These are phyloP conservation scores for Miscanthus sacchariflorus DNA, from an alignment of 202 grass and related monocot genomes.

Conservation along the genomic window DNA sequence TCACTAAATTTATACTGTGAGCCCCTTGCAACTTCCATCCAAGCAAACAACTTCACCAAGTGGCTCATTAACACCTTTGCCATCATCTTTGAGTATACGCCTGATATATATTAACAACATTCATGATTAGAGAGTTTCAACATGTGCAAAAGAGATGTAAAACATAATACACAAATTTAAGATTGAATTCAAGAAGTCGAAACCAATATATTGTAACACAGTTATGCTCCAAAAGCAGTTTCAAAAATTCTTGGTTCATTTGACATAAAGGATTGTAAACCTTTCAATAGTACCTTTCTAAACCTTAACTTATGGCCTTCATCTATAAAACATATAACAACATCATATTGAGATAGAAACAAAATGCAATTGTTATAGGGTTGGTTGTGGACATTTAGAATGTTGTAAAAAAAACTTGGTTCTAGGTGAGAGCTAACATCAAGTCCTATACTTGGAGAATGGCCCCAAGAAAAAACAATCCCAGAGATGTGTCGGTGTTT, in stretches of 20 bases:
- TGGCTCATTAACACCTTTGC: conserved; percentile 70
- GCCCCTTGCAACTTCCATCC: conserved; percentile 60
- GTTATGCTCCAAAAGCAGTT: not conserved
- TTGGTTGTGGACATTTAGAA: too few species aligned
- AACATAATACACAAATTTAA: not conserved
- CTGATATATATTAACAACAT: conserved; percentile 47
- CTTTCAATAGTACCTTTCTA: not conserved
- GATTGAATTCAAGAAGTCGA: not conserved
- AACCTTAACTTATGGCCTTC: not conserved
- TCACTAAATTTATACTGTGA: conserved; percentile 61
- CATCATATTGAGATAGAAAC: not conserved
- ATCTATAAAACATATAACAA: not conserved
- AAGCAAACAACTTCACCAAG: conserved; percentile 78
- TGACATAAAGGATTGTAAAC: not conserved
- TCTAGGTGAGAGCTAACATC: too few species aligned
- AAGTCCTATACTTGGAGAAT: too few species aligned
- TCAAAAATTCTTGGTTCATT: too few species aligned
- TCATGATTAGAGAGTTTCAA: conserved; percentile 30
- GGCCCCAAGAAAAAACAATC: not conserved
- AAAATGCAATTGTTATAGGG: too few species aligned
- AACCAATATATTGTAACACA: not conserved
- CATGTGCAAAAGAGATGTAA: not conserved
- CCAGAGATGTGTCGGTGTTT: too few species aligned
- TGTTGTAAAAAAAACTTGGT: too few species aligned
- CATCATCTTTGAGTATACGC: conserved; percentile 66